Percentiles rank a stretch among this genome's conserved stretches.
Evolutionary conservation across 495 filamentous ascomycete species (phyloP).

Genomic region (Aspergillus sparsus): DNA sequence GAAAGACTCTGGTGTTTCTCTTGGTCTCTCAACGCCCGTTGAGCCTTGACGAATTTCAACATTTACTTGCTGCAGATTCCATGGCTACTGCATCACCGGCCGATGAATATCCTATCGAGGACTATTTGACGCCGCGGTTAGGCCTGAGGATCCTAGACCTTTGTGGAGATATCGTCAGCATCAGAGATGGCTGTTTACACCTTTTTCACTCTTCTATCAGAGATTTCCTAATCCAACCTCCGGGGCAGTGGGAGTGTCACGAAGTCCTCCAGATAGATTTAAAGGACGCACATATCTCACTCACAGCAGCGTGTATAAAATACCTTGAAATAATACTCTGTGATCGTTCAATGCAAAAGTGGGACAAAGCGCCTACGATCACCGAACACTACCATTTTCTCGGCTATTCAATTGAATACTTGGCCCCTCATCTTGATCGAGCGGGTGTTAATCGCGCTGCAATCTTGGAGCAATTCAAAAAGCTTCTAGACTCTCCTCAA

Average conservation of each 20-base stretch:
- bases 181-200: neutral
- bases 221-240: neutral
- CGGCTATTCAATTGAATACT: too few species aligned
- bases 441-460: too few species aligned
- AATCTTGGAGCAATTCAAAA: too few species aligned
- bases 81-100: neutral
- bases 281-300: neutral
- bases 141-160: neutral
- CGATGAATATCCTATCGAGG: neutral
- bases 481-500: too few species aligned
- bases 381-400: too few species aligned
- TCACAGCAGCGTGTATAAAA: neutral
- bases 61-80: constrained; percentile 2
- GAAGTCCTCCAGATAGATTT: neutral
- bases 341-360: too few species aligned
- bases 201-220: neutral
- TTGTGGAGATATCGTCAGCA: neutral
- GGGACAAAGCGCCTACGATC: too few species aligned
- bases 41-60: neutral
- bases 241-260: neutral
- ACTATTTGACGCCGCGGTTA: neutral
- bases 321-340: neutral
- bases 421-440: too few species aligned
- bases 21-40: neutral
- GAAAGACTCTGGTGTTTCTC: neutral